A percentile compares a stretch with the other conserved stretches of the same genome.
These are phyloP conservation scores for Penicillium capsulatum DNA, from an alignment of 2,329 filamentous ascomycete species.

Conservation along the genomic window DNA sequence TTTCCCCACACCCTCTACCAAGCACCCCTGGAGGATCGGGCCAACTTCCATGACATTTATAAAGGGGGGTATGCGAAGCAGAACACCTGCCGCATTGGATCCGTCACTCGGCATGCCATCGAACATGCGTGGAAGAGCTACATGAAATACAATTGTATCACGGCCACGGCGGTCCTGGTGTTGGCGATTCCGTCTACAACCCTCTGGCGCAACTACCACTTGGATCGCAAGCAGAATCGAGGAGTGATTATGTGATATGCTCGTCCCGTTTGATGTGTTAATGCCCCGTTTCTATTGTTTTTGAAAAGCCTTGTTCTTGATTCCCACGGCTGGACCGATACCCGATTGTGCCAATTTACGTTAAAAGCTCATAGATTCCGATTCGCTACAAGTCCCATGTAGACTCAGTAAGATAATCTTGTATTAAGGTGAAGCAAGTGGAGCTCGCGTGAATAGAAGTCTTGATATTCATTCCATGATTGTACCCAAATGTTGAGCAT, in stretches of 20 bases:
- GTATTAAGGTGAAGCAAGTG: too few relatives aligned
- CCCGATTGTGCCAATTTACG: too few relatives aligned
- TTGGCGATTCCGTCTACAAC: conserved; percentile 24
- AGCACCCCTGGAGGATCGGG: conserved; percentile 19
- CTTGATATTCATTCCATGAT: too few relatives aligned
- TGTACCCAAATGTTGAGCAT: too few relatives aligned
- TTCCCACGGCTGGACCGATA: too few relatives aligned
- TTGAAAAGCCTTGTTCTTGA: too few relatives aligned
- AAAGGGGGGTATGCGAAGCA: conserved; percentile 26
- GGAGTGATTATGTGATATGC: conserved; percentile 12
- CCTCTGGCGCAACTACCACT: conserved; percentile 27
- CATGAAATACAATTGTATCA: conserved; percentile 29
- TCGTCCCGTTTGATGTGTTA: too few relatives aligned
- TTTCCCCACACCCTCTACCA: conserved; percentile 14
- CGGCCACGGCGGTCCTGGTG: conserved; percentile 24
- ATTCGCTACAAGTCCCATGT: too few relatives aligned
- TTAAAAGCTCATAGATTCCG: too few relatives aligned
- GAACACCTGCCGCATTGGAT: conserved; percentile 27
- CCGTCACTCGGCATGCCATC: conserved; percentile 30
- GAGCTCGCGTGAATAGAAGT: too few relatives aligned
- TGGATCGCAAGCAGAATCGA: conserved; percentile 31
- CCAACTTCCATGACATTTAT: conserved; percentile 21
- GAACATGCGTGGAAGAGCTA: conserved; percentile 34
- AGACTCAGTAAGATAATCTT: too few relatives aligned
- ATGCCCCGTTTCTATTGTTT: too few relatives aligned